Evolutionary conservation across 495 filamentous ascomycete species (phyloP), one percentile per base, ranked within the genome.

Genomic region (Tuber calosporum): DNA sequence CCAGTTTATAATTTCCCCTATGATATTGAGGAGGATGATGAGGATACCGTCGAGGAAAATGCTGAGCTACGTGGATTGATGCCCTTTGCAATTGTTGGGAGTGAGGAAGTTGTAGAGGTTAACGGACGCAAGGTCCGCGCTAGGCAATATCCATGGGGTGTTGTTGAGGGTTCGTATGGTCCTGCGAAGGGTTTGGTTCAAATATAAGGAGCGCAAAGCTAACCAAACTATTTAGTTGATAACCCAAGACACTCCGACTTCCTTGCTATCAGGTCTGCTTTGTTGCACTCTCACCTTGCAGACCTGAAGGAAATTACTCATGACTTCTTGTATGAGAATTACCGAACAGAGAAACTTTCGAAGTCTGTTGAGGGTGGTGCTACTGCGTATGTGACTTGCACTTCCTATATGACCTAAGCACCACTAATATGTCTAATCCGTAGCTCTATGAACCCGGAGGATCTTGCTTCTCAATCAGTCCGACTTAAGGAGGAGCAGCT

Each of bases 1-100:
- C 95, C 95, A 48, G 96, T 99, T 78, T 99, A 99, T 89, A 99
- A 99, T 88, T 99, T 99, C 87, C 95, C 95, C 42, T 99, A 99
- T 85, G 95, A 99, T 82, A 95, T 98, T 74, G 95, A 99, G 85
- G 95, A 99, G 85, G 95, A 99, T 82, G 95, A 99, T 82, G 95
- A 99, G 84, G 95, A 99, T 81, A 99, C 95, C 0, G 94, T 99
- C 39, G 95, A 99, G 85, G 95, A 99, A 85, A 99, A 99, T 79
- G 93, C 94, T 71, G 95, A 99, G 85, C 87, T 99, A 66, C 89
- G 95, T 83, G 93, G 94, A 62, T 86, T 99, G 77, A 98, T 99
- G 95, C 95, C 95, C 17, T 99, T 99, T 77, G 95, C 95, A 70
- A 99, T 99, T 82, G 95, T 99, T 74, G 95, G 95, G 42, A 96